Conservation (phyloP, 257 asterid species). For the Cynanchum wilfordii region DNA sequence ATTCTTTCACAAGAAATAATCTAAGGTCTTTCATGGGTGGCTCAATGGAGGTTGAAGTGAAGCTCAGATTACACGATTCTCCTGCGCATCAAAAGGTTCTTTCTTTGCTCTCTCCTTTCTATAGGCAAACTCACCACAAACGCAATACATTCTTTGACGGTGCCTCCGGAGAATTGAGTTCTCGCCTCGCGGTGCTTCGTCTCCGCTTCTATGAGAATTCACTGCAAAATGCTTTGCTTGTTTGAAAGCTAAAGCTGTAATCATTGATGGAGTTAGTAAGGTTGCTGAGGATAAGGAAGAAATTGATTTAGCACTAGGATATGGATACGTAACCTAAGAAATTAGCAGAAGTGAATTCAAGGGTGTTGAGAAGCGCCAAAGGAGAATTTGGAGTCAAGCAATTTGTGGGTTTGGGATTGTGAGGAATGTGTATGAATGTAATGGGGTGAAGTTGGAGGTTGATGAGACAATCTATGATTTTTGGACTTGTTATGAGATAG, state of each 20-base stretch:
- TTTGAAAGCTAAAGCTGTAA: slow-evolving; percentile 76
- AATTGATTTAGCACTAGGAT: slow-evolving; percentile 52
- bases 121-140: slow-evolving; percentile 61
- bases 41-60: slow-evolving; percentile 76
- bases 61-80: slow-evolving; percentile 63
- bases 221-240: slow-evolving; percentile 58
- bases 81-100: slow-evolving; percentile 53
- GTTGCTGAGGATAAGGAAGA: slow-evolving; percentile 94
- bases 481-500: slow-evolving; percentile 83
- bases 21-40: neutral
- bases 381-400: slow-evolving; percentile 64
- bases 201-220: slow-evolving; percentile 77
- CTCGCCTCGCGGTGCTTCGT: slow-evolving; percentile 65
- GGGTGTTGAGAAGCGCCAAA: slow-evolving; percentile 70
- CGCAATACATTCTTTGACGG: slow-evolving; percentile 88
- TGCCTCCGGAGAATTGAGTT: slow-evolving; percentile 49
- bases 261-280: slow-evolving; percentile 73
- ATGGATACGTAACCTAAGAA: slow-evolving; percentile 48
- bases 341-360: slow-evolving; percentile 40
- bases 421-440: slow-evolving; percentile 82
- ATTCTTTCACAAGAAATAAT: neutral
- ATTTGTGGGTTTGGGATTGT: slow-evolving; percentile 75
- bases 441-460: slow-evolving; percentile 72
- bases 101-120: slow-evolving; percentile 50
- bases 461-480: slow-evolving; percentile 79